Evolutionary conservation across 2,329 filamentous ascomycete genomes (phyloP), one percentile per base, ranked within the genome.

Genomic region (Ophiostoma ulmi): DNA sequence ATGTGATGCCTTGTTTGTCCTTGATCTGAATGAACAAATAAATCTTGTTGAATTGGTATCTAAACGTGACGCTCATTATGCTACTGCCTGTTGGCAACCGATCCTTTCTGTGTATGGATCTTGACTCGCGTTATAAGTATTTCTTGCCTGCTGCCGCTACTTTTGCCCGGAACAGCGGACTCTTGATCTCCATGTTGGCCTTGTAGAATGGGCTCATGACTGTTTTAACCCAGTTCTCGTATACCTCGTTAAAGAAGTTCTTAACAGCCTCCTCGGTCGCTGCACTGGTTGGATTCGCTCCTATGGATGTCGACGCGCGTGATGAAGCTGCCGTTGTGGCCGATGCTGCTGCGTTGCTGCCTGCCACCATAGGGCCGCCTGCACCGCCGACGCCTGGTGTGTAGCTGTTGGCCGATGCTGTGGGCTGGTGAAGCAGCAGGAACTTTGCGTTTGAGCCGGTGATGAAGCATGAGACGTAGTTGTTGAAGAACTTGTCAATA

Each of bases 141-240:
- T 98, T 99, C 81, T 92, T 93, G 75, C 93, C 95, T 0, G 94
- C 94, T 1, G 92, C 92, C 1, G 88, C 89, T 26, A 99, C 93
- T 77, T 91, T 87, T 70, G 87, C 83, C 75, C 92, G 86, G 79
- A 99, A 99, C 1, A 97, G 87, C 0, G 93, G 91, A 80, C 94
- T 98, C 77, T 86, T 88, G 69, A 99, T 89, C 75, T 92, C 90
- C 85, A 91, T 91, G 74, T 97, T 94, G 70, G 90, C 88, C 70
- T 86, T 85, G 82, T 97, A 98, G 79, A 99, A 99, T 0, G 95
- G 95, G 78, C 89, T 98, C 95, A 99, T 98, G 71, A 94, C 89
- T 14, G 94, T 92, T 85, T 99, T 99, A 74, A 97, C 88, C 90
- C 94, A 99, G 75, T 90, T 93, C 81, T 99, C 95, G 81, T 97